Conservation (phyloP, 805 yeast genomes). For the Candida nitratophila region DNA sequence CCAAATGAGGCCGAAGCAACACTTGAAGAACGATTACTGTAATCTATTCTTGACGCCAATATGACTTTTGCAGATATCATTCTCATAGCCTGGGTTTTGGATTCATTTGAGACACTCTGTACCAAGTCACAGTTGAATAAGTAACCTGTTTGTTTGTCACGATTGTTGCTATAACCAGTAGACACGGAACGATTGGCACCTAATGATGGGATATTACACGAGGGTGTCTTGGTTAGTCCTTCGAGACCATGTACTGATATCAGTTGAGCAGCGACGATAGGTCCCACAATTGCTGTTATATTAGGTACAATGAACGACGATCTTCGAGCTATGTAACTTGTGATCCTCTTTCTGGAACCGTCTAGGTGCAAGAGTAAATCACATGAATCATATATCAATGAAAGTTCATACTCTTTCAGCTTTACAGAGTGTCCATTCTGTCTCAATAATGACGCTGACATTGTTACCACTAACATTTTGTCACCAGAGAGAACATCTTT, state of each 20-base stretch:
- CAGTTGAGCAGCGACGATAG: constrained; percentile 66
- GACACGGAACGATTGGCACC: constrained; percentile 46
- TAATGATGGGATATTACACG: constrained; percentile 77
- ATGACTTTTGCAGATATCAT: constrained; percentile 73
- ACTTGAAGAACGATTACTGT: constrained; percentile 13
- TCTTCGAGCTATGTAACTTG: constrained; percentile 48
- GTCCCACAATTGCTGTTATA: constrained; percentile 61
- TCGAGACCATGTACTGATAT: constrained; percentile 65
- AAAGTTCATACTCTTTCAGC: constrained; percentile 23
- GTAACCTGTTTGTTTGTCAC: constrained; percentile 61
- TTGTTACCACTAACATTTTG: constrained; percentile 61
- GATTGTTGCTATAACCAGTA: constrained; percentile 34
- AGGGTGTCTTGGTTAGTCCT: constrained; percentile 61
- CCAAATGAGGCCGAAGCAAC: constrained; percentile 39
- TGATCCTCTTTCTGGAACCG: constrained; percentile 34
- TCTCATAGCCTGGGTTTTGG: constrained; percentile 64
- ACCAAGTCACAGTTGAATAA: constrained; percentile 55
- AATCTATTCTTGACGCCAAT: constrained; percentile 78
- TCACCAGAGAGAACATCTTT: constrained; percentile 47
- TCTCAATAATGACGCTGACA: constrained; percentile 59
- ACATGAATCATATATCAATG: constrained; percentile 34
- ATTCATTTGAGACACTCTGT: constrained; percentile 49
- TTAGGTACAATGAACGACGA: constrained; percentile 72
- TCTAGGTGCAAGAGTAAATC: constrained; percentile 39
- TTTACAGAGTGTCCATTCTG: constrained; percentile 15